A percentile compares a stretch with the other conserved stretches of the same genome.
These are phyloP conservation scores for Sporothrix globosa DNA, from an alignment of 2,329 filamentous ascomycete species.

Conservation along the genomic window DNA sequence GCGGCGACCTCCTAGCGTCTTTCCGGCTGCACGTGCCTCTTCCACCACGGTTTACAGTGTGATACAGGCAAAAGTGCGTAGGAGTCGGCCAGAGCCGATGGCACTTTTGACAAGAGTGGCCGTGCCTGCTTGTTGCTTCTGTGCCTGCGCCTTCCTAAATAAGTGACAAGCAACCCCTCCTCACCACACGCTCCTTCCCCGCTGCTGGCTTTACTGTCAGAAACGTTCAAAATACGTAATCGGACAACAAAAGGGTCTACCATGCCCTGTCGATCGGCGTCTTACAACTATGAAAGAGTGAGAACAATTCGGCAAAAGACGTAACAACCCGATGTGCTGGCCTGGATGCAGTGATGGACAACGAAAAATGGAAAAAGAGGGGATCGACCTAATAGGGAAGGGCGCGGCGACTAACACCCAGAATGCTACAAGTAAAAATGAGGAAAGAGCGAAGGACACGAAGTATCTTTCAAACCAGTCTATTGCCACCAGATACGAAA, in stretches of 20 bases:
- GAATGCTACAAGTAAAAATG: background rate
- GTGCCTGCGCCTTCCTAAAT: constrained; percentile 1
- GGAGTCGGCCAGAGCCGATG: constrained; percentile 25
- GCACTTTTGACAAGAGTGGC: background rate
- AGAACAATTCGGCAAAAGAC: constrained; percentile 2
- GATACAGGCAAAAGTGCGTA: background rate
- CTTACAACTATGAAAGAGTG: background rate
- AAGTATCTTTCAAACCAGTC: constrained; percentile 3
- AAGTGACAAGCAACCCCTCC: constrained; percentile 5
- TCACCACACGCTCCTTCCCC: background rate
- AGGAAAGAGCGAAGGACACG: constrained; percentile 6
- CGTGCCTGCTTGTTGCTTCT: background rate
- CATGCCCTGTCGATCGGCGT: constrained; percentile 13
- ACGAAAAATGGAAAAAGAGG: background rate
- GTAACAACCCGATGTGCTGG: background rate
- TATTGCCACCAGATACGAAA: background rate
- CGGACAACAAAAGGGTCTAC: no score
- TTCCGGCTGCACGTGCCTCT: constrained; percentile 2
- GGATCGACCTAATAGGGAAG: constrained; percentile 27
- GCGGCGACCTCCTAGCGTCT: constrained; percentile 30
- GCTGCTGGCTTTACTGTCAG: no score
- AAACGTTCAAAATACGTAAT: no score
- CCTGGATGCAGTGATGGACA: background rate
- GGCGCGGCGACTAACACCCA: background rate
- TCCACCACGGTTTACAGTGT: background rate